A percentile compares a stretch with the other conserved stretches of the same genome.
Evolutionary conservation across 176 grass and related monocot species (phyloP).

Genomic region (Zoysia pacifica): DNA sequence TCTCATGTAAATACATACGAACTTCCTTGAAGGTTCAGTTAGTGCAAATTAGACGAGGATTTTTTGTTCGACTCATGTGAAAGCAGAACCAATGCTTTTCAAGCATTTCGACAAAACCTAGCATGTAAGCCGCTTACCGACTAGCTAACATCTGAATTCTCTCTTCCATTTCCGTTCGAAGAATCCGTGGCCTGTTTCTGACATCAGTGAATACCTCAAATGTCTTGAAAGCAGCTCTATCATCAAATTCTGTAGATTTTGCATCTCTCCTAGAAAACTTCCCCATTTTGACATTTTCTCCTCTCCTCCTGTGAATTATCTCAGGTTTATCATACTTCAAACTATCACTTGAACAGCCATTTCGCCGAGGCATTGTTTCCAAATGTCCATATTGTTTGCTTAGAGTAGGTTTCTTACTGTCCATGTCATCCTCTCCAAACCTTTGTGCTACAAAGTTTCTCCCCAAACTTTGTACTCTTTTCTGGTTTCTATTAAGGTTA

Average conservation of each 20-base stretch:
- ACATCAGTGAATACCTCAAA: slow-evolving; percentile 91
- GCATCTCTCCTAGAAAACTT: slow-evolving; percentile 43
- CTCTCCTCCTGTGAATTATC: slow-evolving; percentile 26
- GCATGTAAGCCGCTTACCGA: slow-evolving; percentile 50
- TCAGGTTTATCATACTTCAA: slow-evolving; percentile 28
- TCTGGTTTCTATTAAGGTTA: slow-evolving; percentile 35
- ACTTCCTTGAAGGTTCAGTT: neutral
- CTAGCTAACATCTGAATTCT: slow-evolving; percentile 83
- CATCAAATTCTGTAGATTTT: slow-evolving; percentile 40
- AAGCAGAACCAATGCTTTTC: neutral
- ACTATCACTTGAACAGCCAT: slow-evolving; percentile 30
- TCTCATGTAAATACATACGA: slow-evolving; percentile 21
- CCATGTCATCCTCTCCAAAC: slow-evolving; percentile 20
- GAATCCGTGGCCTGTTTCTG: slow-evolving; percentile 77
- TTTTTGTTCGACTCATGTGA: slow-evolving; percentile 7
- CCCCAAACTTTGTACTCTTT: slow-evolving; percentile 30
- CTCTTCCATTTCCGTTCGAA: slow-evolving; percentile 96
- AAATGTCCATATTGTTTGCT: slow-evolving; percentile 25
- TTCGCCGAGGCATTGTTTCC: slow-evolving; percentile 11
- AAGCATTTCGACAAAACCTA: slow-evolving; percentile 30
- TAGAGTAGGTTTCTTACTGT: slow-evolving; percentile 30
- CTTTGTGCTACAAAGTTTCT: slow-evolving; percentile 24
- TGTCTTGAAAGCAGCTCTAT: slow-evolving; percentile 91
- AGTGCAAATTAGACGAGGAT: slow-evolving; percentile 9
- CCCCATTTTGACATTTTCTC: slow-evolving; percentile 34